Evolutionary conservation across 1,284 basidiomycete species (phyloP), one percentile per base, ranked within the genome.

Genomic region (Cryptococcus maquisensis): DNA sequence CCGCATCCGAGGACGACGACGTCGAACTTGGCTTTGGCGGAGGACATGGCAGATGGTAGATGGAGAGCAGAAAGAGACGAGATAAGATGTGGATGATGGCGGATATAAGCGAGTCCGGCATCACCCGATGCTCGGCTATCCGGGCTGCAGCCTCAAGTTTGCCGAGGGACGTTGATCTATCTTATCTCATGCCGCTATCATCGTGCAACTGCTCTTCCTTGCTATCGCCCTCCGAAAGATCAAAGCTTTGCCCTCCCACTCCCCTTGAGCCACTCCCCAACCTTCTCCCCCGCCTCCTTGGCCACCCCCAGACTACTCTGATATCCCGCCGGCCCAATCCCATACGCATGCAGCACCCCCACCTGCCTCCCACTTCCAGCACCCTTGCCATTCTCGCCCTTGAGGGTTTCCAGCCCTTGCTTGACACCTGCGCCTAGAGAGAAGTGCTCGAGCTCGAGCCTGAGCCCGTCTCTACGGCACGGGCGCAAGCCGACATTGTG

Each of bases 401-500:
- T 37, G 7, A 47, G 36, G 9, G 51, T 52, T 15, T 24, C 40
- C 18, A 47, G 32, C n/a, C n/a, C 15, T 4, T 6, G 6, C 3
- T 45, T 48, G 15, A 32, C 23, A 46, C 61, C 67, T 43, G 65
- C 56, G 16, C 80, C 79, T 9, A 82, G 51, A 35, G 63, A 61
- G 49, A 81, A 62, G 69, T 10, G 3, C 89, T 86, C 82, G 4
- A 81, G 69, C 59, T 90, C 87, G 16, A 89, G 76, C 42, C 88
- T 79, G 9, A 87, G 76, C 0, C 87, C 88, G 18, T 83, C 84
- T 39, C 79, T 81, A 49, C 88, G 78, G 2, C 78, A 82, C 1
- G 89, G 88, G n/a, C 89, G 78, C 36, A 90, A 73, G 0, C 87
- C 89, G 50, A 85, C 84, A 61, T 83, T 84, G 68, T 85, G 83